Base-by-base conservation (phyloP, 2,329 filamentous ascomycete species). In the Alternaria conjuncta region DNA sequence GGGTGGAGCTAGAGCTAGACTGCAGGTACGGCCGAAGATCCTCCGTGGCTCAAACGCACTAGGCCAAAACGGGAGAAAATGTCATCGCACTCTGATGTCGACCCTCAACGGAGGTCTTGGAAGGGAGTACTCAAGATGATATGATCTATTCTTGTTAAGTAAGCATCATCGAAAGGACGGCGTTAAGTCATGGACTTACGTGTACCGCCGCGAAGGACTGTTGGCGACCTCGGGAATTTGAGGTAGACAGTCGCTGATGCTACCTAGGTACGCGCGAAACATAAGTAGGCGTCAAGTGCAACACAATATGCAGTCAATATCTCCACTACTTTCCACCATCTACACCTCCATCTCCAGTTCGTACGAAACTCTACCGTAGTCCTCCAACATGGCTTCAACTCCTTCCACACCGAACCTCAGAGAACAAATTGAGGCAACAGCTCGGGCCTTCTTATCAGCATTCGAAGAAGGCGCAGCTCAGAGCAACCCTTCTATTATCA, bases 401-500 rank as follows among this genome's bases (percentile, higher is more conserved):
- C n/a, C 26, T 30, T 20, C 47, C n/a, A 20, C n/a, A 9, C 8
- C 47, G 3, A 49, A 49, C 0, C 60, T 62, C 12, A 36, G 55
- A 47, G 60, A 50, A 15, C 46, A 23, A 6, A 47, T 62, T 12
- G 55, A 62, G 28, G 20, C 21, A 6, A 62, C 60, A 53, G 21
- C 47, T 11, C 45, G 55, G 18, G 46, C 55, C 36, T 62, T 62
- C 47, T 36, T 58, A 25, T 58, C 47, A 2, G 46, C 36, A 6
- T 58, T 58, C 43, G 60, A 62, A 54, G 55, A 62, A 13, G 47
- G 60, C 26, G 25, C 3, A 10, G n/a, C 55, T n/a, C 41, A 62
- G 11, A 13, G 26, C n/a, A n/a, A 62, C 47, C 1, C 55, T 20
- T 62, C 60, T 4, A 26, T 62, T 36, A 54, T 62, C 47, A 62